Percentiles rank a stretch among this genome's conserved stretches.
phyloP scores from a whole-genome alignment of 768 basidiomycete genomes.

The Strobilomyces echinocephalus region DNA sequence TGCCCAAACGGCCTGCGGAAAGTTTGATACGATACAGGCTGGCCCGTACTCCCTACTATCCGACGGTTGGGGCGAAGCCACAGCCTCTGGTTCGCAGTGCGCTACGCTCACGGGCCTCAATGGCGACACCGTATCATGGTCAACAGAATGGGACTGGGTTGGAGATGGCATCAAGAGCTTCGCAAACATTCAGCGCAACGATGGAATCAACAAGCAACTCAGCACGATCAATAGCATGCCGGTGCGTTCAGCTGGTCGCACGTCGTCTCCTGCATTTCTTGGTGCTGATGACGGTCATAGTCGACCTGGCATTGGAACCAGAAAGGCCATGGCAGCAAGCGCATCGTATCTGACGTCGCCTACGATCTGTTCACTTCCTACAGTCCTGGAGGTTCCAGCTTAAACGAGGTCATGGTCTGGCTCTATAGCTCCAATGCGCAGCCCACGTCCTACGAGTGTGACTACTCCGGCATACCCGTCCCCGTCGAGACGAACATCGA shows the following conservation, averaged over 20 bases:
- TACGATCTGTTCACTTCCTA: conserved; percentile 62
- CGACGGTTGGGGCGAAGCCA: conserved; percentile 42
- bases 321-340: conserved; percentile 26
- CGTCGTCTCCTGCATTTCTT: background rate
- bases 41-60: conserved; percentile 46
- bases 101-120: conserved; percentile 41
- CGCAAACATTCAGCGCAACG: conserved; percentile 51
- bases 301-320: conserved; percentile 56
- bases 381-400: conserved; percentile 42
- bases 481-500: conserved; percentile 40
- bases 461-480: conserved; percentile 40
- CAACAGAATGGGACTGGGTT: conserved; percentile 48
- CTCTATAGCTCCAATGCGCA: conserved; percentile 53
- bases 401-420: conserved; percentile 61
- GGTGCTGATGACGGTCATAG: conserved; percentile 26
- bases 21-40: conserved; percentile 47
- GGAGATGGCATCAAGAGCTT: conserved; percentile 58
- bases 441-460: conserved; percentile 51
- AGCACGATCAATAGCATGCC: conserved; percentile 51
- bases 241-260: conserved; percentile 31
- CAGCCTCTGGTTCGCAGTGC: conserved; percentile 50
- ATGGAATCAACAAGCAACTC: conserved; percentile 48
- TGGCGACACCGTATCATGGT: conserved; percentile 45
- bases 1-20: conserved; percentile 31
- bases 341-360: conserved; percentile 51